phyloP scores from a whole-genome alignment of 2,329 filamentous ascomycete genomes.

The Drechslera avenae region DNA sequence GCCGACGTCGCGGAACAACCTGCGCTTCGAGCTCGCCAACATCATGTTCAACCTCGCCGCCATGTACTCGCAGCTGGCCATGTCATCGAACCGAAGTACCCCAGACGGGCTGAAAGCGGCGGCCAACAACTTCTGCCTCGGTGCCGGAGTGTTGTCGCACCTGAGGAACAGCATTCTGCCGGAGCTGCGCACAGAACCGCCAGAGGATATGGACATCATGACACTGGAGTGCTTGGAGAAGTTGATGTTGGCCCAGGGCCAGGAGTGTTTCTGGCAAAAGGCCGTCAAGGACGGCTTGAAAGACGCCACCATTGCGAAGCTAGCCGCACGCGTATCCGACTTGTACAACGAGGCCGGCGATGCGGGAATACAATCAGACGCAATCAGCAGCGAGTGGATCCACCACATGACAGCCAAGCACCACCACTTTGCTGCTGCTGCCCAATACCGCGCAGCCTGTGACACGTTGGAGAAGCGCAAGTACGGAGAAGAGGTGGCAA shows the following conservation, averaged over 20 bases:
- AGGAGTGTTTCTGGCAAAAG: conserved; percentile 98
- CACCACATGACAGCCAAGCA: conserved; percentile 97
- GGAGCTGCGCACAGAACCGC: conserved; percentile 80
- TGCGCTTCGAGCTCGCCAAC: conserved; percentile 86
- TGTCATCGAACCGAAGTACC: conserved; percentile 75
- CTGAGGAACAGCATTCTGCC: conserved; percentile 78
- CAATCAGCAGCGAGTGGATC: conserved; percentile 93
- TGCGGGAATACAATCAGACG: conserved; percentile 83
- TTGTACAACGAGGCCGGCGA: conserved; percentile 85
- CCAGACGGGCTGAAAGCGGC: conserved; percentile 85
- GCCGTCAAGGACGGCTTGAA: conserved; percentile 93
- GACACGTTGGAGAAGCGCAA: conserved; percentile 92
- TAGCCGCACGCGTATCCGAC: conserved; percentile 89
- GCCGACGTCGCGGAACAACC: conserved; percentile 69
- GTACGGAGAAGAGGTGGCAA: conserved; percentile 93
- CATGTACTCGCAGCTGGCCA: conserved; percentile 89
- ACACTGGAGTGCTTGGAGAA: conserved; percentile 84
- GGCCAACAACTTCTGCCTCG: conserved; percentile 86
- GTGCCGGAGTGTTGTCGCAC: conserved; percentile 82
- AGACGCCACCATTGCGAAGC: conserved; percentile 86
- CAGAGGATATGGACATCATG: conserved; percentile 92
- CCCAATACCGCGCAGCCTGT: conserved; percentile 88
- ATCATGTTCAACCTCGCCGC: conserved; percentile 91
- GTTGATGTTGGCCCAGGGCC: conserved; percentile 86
- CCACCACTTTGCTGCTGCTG: conserved; percentile 93